These are phyloP conservation scores for Candida sithepensis DNA, from an alignment of 805 yeast genomes.

Conservation along the genomic window DNA sequence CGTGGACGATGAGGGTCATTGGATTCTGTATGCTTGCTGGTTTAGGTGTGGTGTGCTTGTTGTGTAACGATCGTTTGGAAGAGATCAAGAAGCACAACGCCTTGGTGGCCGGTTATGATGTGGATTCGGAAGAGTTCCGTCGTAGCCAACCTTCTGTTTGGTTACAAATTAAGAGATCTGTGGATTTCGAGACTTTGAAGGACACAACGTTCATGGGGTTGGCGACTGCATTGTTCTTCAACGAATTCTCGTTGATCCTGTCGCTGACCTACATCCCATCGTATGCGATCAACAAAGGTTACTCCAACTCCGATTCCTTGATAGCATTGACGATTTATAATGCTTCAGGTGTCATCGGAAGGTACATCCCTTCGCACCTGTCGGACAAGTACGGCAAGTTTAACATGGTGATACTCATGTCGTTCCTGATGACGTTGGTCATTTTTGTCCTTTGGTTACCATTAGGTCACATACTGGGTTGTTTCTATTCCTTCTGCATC, in stretches of 20 bases:
- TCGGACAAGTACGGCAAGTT: conserved; percentile 45
- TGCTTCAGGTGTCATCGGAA: conserved; percentile 40
- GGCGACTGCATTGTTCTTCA: conserved; percentile 40
- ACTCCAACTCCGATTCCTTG: conserved; percentile 37
- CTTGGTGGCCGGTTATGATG: conserved; percentile 7
- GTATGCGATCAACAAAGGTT: conserved; percentile 51
- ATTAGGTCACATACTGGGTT: conserved; percentile 42
- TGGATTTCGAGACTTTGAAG: conserved; percentile 38
- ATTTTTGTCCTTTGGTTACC: conserved; percentile 61
- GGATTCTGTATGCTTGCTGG: conserved; percentile 42
- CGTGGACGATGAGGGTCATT: conserved; percentile 57
- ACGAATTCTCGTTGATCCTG: conserved; percentile 51
- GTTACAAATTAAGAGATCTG: conserved; percentile 22
- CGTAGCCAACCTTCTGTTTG: conserved; percentile 6
- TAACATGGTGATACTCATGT: conserved; percentile 37
- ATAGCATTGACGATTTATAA: conserved; percentile 44
- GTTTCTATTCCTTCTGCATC: conserved; percentile 49
- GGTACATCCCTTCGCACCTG: conserved; percentile 41
- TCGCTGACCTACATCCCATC: conserved; percentile 54
- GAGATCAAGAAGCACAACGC: conserved; percentile 16
- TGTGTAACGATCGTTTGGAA: conserved; percentile 29
- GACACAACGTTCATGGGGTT: conserved; percentile 40
- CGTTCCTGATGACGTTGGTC: conserved; percentile 39
- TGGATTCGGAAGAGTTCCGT: conserved; percentile 1
- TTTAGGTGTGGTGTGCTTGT: conserved; percentile 27